phyloP scores from a whole-genome alignment of 106 monocot genomes.

The Dendrobium nobile region DNA sequence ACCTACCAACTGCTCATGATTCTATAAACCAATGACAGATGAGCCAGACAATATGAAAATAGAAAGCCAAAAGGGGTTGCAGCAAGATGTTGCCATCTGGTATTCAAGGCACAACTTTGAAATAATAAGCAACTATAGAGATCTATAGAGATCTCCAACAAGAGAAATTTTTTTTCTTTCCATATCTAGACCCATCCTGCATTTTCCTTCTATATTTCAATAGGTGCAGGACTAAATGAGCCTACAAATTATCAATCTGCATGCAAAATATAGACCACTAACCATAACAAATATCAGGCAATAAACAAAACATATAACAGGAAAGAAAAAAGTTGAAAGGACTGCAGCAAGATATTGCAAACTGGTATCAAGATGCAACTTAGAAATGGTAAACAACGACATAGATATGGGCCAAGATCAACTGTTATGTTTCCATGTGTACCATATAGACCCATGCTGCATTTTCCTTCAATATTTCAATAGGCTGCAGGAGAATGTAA shows the following conservation, averaged over 20 bases:
- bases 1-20: not conserved
- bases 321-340: not conserved
- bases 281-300: not conserved
- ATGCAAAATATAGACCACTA: not conserved
- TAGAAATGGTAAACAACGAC: not conserved
- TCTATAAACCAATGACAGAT: not conserved
- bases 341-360: not conserved
- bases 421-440: not conserved
- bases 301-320: not conserved
- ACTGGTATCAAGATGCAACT: slow-evolving; percentile 2
- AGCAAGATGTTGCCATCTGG: not conserved
- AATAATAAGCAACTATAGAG: not conserved
- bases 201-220: not conserved
- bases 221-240: not conserved
- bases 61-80: not conserved
- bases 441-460: not conserved
- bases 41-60: not conserved
- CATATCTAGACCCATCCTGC: not conserved
- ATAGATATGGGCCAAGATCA: not conserved
- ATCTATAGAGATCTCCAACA: not conserved
- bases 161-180: not conserved
- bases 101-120: not conserved
- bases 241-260: not conserved
- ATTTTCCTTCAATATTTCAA: not conserved
- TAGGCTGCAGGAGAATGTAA: not conserved